Base-by-base conservation (phyloP, 495 filamentous ascomycete genomes). In the Penicillium flavigenum region DNA sequence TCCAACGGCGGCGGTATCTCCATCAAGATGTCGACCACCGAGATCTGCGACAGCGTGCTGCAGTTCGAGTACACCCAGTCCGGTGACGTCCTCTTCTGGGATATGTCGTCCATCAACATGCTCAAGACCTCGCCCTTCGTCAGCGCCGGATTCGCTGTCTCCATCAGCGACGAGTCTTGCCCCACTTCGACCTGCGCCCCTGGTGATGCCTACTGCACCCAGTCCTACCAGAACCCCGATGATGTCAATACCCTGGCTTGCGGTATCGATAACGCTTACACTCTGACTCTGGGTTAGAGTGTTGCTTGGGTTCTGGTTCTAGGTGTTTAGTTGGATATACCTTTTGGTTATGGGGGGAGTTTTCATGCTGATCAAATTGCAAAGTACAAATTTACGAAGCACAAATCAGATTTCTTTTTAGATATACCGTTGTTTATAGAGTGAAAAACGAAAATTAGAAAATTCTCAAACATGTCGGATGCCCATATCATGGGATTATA, bases 21-120 rank as follows among this genome's bases (percentile, higher is more conserved):
- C 27, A 72, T 78, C 63, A 78, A 78, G 65, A 61, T 78, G 51
- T 61, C 71, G 34, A 75, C 74, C 45, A 55, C 51, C 39, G 38
- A 51, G 27, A 2, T 36, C 32, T 55, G 53, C 32, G 52, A 48
- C 57, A 65, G 62, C 51, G 69, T 78, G 14, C 63, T 78, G 5
- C 75, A 78, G 61, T 79, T 72, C 63, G 76, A 79, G 65, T 79
- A 79, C 69, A 77, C 76, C 64, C 34, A 68, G 61, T 43, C 61
- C 36, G 69, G 63, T 20, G 60, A 69, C 20, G 72, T 63, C n/a
- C 69, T 79, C 65, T 77, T 59, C 64, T 79, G 73, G 73, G 75
- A 79, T 66, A 66, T 78, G 34, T 78, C 75, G 12, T 72, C 59
- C 56, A 76, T 78, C 59, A 67, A 78, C 60, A 51, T 76, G 41